Conservation (phyloP, 352 stramenopile species). For the Phytophthora crassamura region DNA sequence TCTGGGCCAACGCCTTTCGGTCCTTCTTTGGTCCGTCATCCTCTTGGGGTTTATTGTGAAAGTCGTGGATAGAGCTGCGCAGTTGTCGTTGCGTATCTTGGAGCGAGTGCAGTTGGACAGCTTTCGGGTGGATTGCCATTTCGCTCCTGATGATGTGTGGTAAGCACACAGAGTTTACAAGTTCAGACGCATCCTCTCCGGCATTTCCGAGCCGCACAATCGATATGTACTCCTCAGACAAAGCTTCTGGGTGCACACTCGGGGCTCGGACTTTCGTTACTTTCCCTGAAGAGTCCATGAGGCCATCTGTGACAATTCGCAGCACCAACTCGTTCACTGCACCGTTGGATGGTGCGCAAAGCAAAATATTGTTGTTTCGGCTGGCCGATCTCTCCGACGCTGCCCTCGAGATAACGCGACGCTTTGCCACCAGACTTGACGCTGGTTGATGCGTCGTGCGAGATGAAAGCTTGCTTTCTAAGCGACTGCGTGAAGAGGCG, state of each 20-base stretch:
- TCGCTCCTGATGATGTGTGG: constrained; percentile 85
- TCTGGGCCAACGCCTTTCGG: constrained; percentile 73
- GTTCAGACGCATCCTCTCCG: constrained; percentile 74
- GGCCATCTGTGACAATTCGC: constrained; percentile 83
- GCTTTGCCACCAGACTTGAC: constrained; percentile 52
- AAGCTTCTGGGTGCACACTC: constrained; percentile 66
- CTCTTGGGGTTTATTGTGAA: constrained; percentile 74
- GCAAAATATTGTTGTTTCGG: constrained; percentile 72
- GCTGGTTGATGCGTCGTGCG: constrained; percentile 22
- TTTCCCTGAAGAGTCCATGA: constrained; percentile 68
- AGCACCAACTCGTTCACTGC: constrained; percentile 92
- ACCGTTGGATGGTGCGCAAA: constrained; percentile 92
- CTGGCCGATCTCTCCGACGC: constrained; percentile 27
- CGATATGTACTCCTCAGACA: constrained; percentile 58
- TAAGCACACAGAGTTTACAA: constrained; percentile 78
- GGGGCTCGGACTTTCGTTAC: constrained; percentile 66
- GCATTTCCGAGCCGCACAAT: constrained; percentile 86
- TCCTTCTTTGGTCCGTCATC: constrained; percentile 36
- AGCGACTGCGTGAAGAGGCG: constrained; percentile 56
- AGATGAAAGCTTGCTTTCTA: constrained; percentile 73
- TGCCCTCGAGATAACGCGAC: constrained; percentile 55
- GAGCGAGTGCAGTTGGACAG: constrained; percentile 60
- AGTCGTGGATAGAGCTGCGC: constrained; percentile 69
- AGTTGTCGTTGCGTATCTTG: constrained; percentile 75
- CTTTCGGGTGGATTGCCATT: constrained; percentile 85